phyloP scores from a whole-genome alignment of 768 basidiomycete species.

The Rubroboletus satanas region DNA sequence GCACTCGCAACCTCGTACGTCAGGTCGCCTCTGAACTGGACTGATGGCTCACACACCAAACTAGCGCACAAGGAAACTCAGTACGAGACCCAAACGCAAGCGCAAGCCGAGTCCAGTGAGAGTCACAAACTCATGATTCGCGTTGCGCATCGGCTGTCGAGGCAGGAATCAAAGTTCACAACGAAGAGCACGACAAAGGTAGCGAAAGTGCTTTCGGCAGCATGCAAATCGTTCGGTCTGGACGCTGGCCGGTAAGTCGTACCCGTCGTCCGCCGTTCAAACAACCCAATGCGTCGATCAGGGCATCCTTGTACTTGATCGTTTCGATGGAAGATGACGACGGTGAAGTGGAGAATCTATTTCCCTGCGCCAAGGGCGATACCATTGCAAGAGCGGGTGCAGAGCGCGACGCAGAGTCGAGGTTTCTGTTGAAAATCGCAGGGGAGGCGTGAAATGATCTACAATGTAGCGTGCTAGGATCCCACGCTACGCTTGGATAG shows the following conservation, averaged over 20 bases:
- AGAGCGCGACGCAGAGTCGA: slow-evolving; percentile 20
- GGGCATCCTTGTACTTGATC: slow-evolving; percentile 26
- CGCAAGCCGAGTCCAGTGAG: slow-evolving; percentile 5
- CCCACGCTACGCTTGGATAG: not conserved
- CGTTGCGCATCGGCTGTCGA: slow-evolving; percentile 28
- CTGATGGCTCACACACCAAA: not conserved
- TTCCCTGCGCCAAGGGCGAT: slow-evolving; percentile 28
- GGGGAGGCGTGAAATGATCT: slow-evolving; percentile 19
- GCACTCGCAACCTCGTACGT: slow-evolving; percentile 11
- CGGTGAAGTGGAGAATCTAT: slow-evolving; percentile 27
- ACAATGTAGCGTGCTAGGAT: not conserved
- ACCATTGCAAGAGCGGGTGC: slow-evolving; percentile 26
- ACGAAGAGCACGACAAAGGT: slow-evolving; percentile 32
- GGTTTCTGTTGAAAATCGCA: slow-evolving; percentile 22
- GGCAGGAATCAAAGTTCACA: slow-evolving; percentile 32
- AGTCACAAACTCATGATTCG: slow-evolving; percentile 26
- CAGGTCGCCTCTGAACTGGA: not conserved
- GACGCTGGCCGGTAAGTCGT: slow-evolving; percentile 19
- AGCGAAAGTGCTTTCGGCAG: slow-evolving; percentile 22
- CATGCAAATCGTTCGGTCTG: slow-evolving; percentile 30
- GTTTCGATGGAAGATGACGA: slow-evolving; percentile 23
- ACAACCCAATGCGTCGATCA: not conserved
- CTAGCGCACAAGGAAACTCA: slow-evolving; percentile 7
- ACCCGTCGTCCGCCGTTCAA: not conserved
- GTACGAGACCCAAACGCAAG: not conserved